Evolutionary conservation across 2,329 filamentous ascomycete genomes (phyloP).

Genomic region (Scleromitrula shiraiana): DNA sequence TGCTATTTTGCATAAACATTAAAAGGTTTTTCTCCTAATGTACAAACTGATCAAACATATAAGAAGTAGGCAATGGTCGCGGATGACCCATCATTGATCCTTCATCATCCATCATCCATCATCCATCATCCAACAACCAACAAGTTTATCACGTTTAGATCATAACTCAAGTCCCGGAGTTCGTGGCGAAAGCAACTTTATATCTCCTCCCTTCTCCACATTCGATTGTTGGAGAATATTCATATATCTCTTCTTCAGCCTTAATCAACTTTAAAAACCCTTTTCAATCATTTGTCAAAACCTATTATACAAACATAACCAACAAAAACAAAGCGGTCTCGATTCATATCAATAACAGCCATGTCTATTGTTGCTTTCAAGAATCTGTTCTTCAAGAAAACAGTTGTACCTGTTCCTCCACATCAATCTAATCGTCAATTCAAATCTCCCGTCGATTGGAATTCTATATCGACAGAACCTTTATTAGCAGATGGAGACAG

Average conservation of each 20-base stretch:
- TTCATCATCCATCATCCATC: not conserved
- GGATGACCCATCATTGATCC: not conserved
- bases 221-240: not conserved
- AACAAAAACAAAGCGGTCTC: too few species aligned
- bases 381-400: constrained; percentile 26
- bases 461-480: constrained; percentile 15
- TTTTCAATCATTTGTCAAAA: not conserved
- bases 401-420: constrained; percentile 12
- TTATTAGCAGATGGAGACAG: constrained; percentile 8
- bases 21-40: not conserved
- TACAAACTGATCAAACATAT: not conserved
- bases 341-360: too few species aligned
- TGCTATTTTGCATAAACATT: not conserved
- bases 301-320: not conserved
- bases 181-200: too few species aligned
- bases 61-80: not conserved
- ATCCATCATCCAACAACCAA: not conserved
- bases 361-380: constrained; percentile 29
- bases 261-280: not conserved
- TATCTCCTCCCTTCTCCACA: too few species aligned
- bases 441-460: constrained; percentile 13
- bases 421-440: constrained; percentile 4
- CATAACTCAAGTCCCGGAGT: too few species aligned
- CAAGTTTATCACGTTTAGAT: too few species aligned
- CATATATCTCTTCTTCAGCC: not conserved